Evolutionary conservation across 2,329 filamentous ascomycete species (phyloP).

Genomic region (Pseudocercospora eumusae): DNA sequence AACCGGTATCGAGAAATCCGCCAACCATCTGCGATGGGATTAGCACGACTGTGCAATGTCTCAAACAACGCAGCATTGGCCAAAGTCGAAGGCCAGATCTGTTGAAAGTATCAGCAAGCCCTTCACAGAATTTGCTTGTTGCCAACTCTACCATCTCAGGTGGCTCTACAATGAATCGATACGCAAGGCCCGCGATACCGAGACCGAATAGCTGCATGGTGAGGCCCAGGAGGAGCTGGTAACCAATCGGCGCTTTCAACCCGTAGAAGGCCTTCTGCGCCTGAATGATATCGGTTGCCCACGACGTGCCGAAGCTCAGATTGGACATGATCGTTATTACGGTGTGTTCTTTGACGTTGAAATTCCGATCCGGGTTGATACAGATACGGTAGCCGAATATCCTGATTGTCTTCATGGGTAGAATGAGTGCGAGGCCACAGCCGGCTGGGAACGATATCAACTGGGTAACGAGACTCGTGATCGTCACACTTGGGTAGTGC

Average conservation of each 20-base stretch:
- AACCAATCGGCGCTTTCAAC: neutral
- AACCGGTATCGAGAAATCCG: constrained; percentile 6
- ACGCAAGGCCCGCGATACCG: constrained; percentile 8
- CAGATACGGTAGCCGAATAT: neutral
- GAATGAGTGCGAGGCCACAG: neutral
- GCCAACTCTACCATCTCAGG: constrained; percentile 5
- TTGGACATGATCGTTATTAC: constrained; percentile 9
- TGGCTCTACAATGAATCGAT: constrained; percentile 10
- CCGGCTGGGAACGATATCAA: constrained; percentile 3
- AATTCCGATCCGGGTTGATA: constrained; percentile 1
- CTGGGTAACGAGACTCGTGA: constrained; percentile 4
- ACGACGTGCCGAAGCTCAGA: constrained; percentile 6
- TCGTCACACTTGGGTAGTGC: constrained; percentile 4
- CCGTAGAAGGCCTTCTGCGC: constrained; percentile 7
- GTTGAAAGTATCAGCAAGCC: neutral
- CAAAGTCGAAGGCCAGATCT: constrained; percentile 10
- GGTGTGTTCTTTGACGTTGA: constrained; percentile 10
- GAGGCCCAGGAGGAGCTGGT: constrained; percentile 5
- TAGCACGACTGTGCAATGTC: constrained; percentile 5
- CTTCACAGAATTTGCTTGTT: neutral
- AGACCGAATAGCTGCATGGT: constrained; percentile 13
- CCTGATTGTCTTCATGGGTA: constrained; percentile 2
- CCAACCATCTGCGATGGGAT: constrained; percentile 11
- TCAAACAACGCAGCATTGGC: constrained; percentile 9
- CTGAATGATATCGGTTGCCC: constrained; percentile 12